Base-by-base conservation (phyloP, 2,329 filamentous ascomycete genomes). In the Botrytis sinoallii region DNA sequence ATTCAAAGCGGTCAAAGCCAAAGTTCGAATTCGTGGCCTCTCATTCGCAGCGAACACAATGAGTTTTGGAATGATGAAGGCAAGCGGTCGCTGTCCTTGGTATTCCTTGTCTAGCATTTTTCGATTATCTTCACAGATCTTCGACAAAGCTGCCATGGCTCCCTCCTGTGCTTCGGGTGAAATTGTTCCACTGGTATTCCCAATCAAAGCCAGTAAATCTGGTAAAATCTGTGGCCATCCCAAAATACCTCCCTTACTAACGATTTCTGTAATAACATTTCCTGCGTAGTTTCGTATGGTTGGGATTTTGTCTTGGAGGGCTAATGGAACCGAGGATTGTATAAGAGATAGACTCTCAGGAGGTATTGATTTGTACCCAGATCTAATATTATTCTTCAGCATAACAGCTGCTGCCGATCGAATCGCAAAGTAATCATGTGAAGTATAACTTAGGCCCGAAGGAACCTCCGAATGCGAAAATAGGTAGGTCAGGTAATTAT, bases 51-150 rank as follows among this genome's bases (percentile, higher is more conserved):
- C 96, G 75, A 97, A 96, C 73, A 95, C 89, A 78, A 99, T 90
- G 75, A 99, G 88, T 83, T 97, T 95, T 18, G 96, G 96, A 68
- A 98, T 91, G 64, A 99, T 90, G 79, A 94, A 92, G 81, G 92
- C 92, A 75, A 98, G 88, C 2, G 96, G 96, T 73, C 94, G 89
- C 83, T 98, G 92, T 75, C 94, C 94, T 80, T 94, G 91, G 82
- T 97, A 93, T 76, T 97, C 93, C 79, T 91, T 91, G 83, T 97
- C 94, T 71, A 99, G 86, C 74, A 93, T 87, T 81, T 92, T 94
- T 80, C 90, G 91, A 84, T 97, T 98, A 84, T 99, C 96, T 83
- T 99, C 96, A 83, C 96, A 99, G 75, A 99, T 95, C 86, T 98
- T 98, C 82, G 92, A 86, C 83, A 99, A 86, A 66, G 96, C 95